Base-by-base conservation (phyloP, 108 stramenopile species). In the Thalassiosira profunda region DNA sequence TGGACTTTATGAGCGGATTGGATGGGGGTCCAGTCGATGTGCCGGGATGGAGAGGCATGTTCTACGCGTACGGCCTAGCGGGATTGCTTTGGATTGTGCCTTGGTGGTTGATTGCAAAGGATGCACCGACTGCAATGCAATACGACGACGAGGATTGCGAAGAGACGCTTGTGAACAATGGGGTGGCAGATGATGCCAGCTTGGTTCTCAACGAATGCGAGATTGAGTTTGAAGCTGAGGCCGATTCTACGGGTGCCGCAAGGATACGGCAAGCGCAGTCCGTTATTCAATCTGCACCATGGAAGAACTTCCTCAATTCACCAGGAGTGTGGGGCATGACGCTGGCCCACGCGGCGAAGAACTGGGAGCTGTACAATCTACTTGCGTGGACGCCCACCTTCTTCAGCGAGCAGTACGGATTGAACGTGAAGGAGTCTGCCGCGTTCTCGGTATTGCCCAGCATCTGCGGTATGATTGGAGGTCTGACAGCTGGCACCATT, bases 331-430 rank as follows among this genome's bases (percentile, higher is more conserved):
- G 84, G 87, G 88, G 83, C 3, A 90, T 96, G 82, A 76, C 83
- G 7, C 38, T 86, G n/a, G 95, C 93, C 3, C 95, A 96, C 58
- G 90, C 87, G 15, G 86, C 93, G 5, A 92, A 93, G 53, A 96
- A 96, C 64, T 94, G 87, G 87, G 89, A 89, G n/a, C 58, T 96
- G 38, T 96, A 96, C 76, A 91, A 89, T 43, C 45, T 77, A 28
- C 63, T 96, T 10, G 80, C 90, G 1, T 96, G 95, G 95, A 84
- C 89, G 43, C 95, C 95, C 12, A 93, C 93, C 31, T 96, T 93
- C 56, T 96, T 87, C 70, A 63, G 67, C n/a, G 86, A 95, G 62
- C 88, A 87, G 40, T 96, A 92, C 49, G 85, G 86, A 8, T 52
- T 96, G 14, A 85, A 84, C 41, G 81, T 93, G 3, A 83, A 84